phyloP scores from a whole-genome alignment of 169 alveolate species.

The Perkinsus chesapeaki region DNA sequence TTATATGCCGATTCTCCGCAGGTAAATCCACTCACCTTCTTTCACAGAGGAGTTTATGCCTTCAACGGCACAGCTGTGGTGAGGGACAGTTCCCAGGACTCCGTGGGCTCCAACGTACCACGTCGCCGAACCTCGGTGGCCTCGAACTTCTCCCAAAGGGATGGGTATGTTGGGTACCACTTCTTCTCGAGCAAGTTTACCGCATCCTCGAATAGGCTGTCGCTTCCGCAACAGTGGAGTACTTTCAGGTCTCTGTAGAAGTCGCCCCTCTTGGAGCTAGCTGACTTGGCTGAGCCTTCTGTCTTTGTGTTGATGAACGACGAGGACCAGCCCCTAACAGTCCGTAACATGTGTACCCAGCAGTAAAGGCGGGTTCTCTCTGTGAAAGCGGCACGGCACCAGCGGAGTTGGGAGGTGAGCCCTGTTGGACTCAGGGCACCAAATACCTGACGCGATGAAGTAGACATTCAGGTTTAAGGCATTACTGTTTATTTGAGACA shows the following conservation, averaged over 20 bases:
- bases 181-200: not conserved
- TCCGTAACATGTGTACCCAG: not conserved
- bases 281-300: not conserved
- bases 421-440: not conserved
- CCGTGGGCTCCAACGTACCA: not conserved
- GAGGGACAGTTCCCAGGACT: not conserved
- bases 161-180: not conserved
- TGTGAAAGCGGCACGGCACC: not conserved
- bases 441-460: not conserved
- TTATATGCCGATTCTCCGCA: not conserved
- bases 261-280: not conserved
- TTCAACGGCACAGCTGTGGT: not conserved
- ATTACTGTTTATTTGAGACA: too few relatives aligned
- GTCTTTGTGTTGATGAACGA: not conserved
- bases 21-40: not conserved
- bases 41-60: not conserved
- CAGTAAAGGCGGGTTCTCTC: not conserved
- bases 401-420: not conserved
- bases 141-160: not conserved
- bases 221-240: not conserved
- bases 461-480: too few relatives aligned
- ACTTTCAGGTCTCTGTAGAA: not conserved
- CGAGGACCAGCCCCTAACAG: not conserved
- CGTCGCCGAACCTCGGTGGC: not conserved
- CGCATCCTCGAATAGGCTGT: not conserved